A percentile compares a stretch with the other conserved stretches of the same genome.
phyloP scores from a whole-genome alignment of 257 asterid genomes.

The Jaltomata sinuosa region DNA sequence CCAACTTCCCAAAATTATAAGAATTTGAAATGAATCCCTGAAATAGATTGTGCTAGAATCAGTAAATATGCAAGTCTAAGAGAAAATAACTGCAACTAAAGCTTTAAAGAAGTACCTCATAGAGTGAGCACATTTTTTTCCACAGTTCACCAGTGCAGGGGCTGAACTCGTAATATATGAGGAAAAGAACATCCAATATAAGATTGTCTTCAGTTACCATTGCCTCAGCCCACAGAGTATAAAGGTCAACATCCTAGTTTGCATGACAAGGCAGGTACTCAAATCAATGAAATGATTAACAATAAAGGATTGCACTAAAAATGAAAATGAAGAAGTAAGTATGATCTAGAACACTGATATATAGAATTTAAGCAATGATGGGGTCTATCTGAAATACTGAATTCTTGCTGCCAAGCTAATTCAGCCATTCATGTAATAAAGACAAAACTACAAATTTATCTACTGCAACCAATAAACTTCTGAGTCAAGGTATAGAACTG shows the following conservation, averaged over 20 bases:
- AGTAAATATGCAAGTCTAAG: slow-evolving; percentile 6
- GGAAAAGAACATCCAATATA: slow-evolving; percentile 78
- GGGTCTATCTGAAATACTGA: background rate
- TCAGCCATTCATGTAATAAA: background rate
- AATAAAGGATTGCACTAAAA: background rate
- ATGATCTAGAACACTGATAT: background rate
- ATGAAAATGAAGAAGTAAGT: background rate
- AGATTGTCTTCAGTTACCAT: slow-evolving; percentile 72
- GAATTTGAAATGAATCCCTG: slow-evolving; percentile 69
- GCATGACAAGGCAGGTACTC: slow-evolving; percentile 8
- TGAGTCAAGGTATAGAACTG: background rate
- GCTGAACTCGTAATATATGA: slow-evolving; percentile 67
- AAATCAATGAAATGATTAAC: background rate
- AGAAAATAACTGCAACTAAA: slow-evolving; percentile 6
- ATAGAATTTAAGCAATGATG: background rate
- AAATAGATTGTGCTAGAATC: slow-evolving; percentile 8
- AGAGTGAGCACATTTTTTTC: slow-evolving; percentile 63
- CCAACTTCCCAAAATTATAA: slow-evolving; percentile 66
- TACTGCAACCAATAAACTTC: background rate
- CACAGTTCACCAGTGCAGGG: slow-evolving; percentile 66
- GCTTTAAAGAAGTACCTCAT: slow-evolving; percentile 52
- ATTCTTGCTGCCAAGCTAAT: background rate
- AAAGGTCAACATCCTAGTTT: slow-evolving; percentile 67
- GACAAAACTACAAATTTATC: background rate
- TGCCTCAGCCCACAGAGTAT: slow-evolving; percentile 87